Evolutionary conservation across 768 basidiomycete species (phyloP).

Genomic region (Boletus subparvulus): DNA sequence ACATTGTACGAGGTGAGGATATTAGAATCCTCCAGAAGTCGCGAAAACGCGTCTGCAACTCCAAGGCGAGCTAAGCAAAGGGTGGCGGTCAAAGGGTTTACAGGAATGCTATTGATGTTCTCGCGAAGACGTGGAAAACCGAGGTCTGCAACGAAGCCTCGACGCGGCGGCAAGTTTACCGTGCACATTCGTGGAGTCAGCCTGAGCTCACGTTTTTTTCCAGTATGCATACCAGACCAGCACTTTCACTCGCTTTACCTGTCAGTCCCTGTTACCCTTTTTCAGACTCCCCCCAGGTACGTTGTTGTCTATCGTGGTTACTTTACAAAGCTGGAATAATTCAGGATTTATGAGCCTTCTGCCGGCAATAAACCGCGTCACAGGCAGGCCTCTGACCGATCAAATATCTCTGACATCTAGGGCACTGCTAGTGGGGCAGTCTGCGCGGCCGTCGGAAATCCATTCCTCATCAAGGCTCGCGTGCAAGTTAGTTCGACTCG

Average conservation of each 20-base stretch:
- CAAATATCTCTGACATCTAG: constrained; percentile 77
- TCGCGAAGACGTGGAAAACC: constrained; percentile 83
- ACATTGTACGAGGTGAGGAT: too few relatives aligned
- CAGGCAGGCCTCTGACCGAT: constrained; percentile 63
- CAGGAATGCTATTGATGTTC: constrained; percentile 83
- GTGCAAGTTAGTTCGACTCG: constrained; percentile 68
- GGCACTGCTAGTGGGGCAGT: constrained; percentile 79
- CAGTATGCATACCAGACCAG: constrained; percentile 92
- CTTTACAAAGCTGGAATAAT: constrained; percentile 13
- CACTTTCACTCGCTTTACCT: neutral
- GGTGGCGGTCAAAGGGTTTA: constrained; percentile 74
- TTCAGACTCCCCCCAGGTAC: constrained; percentile 84
- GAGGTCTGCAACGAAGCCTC: constrained; percentile 92
- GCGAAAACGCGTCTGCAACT: constrained; percentile 95
- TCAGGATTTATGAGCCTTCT: constrained; percentile 90
- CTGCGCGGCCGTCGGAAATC: constrained; percentile 84
- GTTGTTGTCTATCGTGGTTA: neutral
- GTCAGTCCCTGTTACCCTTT: constrained; percentile 4
- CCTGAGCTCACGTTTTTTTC: constrained; percentile 7
- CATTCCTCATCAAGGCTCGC: constrained; percentile 94
- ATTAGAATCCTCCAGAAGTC: constrained; percentile 59
- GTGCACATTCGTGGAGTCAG: neutral
- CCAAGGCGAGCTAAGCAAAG: constrained; percentile 88
- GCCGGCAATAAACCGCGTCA: constrained; percentile 64
- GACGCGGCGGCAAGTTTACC: constrained; percentile 71